Evolutionary conservation across 176 grass and related monocot species (phyloP), one percentile per base, ranked within the genome.

Genomic region (Hsuehochloa calcarea): DNA sequence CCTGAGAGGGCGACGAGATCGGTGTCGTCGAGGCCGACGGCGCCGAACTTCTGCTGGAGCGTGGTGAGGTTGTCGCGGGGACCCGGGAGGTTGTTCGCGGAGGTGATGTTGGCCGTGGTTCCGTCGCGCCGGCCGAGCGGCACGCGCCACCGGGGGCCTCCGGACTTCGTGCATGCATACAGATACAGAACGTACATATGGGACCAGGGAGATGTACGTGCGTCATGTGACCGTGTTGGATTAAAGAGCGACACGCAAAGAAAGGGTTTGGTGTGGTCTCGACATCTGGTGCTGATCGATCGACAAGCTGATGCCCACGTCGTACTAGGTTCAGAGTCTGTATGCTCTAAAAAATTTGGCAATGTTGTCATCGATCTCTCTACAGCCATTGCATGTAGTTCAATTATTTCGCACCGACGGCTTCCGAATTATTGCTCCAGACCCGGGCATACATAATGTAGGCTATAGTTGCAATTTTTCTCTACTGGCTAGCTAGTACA

Each of bases 1-100:
- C 96, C 96, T 83, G 96, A 94, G 77, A 98, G 83, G 65, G 93
- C 77, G 56, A 90, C 89, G 38, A 98, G 96, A 87, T 98, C 86
- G 49, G 81, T 87, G 85, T 89, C 68, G 68, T 83, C 76, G 72
- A 95, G 96, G 54, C 89, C 87, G 63, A 98, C 89, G 26, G 60
- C 78, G 27, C 27, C 66, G 88, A 98, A 98, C 88, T 98, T 98
- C 25, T 65, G 43, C 72, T 86, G 82, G 81, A 98, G 93, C 46
- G 34, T 68, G 64, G 75, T 84, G 25, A 93, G 72, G 59, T 80
- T 72, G 80, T 95, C 88, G 58, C 88, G 91, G 44, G 96, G 89
- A 83, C 87, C 77, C 16, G 93, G 96, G 22, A 98, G 88, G 58
- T 75, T 79, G 60, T 63, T 80, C 14, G 93, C 93, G 39, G 54